These are phyloP conservation scores for Salicornia ramosissima DNA, from an alignment of 148 eudicot species.

Conservation along the genomic window DNA sequence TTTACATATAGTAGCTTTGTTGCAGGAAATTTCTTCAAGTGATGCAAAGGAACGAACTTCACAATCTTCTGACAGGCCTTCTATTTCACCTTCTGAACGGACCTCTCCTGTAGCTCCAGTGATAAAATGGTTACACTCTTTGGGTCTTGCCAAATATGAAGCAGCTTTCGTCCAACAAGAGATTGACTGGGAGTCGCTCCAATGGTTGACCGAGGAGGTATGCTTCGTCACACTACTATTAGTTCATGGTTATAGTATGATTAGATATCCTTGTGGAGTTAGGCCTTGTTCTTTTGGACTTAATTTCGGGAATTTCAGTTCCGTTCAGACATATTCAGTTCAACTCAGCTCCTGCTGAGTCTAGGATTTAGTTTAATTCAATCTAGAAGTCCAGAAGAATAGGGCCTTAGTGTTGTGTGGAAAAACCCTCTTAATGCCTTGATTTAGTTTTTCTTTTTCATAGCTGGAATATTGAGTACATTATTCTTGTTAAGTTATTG, in stretches of 20 bases:
- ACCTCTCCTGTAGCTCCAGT: conserved; percentile 43
- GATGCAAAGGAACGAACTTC: conserved; percentile 29
- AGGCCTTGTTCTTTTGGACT: too few species aligned
- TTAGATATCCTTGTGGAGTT: neutral
- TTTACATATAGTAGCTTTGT: conserved; percentile 7
- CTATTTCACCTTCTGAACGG: conserved; percentile 27
- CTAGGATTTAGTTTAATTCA: too few species aligned
- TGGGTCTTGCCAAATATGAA: conserved; percentile 71
- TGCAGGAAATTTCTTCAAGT: conserved; percentile 36
- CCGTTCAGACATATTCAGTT: too few species aligned
- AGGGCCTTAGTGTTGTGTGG: neutral
- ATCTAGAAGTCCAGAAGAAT: too few species aligned
- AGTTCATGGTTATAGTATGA: conserved; percentile 2
- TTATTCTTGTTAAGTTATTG: neutral
- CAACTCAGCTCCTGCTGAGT: too few species aligned
- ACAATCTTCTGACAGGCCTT: conserved; percentile 43
- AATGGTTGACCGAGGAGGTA: conserved; percentile 87
- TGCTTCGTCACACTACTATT: conserved; percentile 12
- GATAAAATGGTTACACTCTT: conserved; percentile 53
- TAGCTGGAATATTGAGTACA: neutral
- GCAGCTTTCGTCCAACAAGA: conserved; percentile 60
- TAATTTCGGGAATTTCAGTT: too few species aligned
- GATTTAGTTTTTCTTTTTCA: too few species aligned
- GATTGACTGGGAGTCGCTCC: conserved; percentile 80
- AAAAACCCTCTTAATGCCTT: neutral